Conservation (phyloP, 345 rosid species). For the Murraya paniculata region DNA sequence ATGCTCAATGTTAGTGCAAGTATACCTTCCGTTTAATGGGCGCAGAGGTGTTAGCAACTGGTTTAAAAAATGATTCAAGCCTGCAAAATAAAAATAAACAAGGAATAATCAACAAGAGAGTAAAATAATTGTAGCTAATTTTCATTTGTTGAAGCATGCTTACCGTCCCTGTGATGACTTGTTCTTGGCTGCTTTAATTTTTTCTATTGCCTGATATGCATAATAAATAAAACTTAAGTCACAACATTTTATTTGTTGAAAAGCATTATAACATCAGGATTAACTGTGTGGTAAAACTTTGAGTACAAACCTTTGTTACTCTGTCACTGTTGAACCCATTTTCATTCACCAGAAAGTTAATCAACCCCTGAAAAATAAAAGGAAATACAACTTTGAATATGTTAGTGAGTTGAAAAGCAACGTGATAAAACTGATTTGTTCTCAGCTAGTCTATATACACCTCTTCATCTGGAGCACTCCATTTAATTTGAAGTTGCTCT, state of each 20-base stretch:
- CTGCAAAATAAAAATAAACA: conserved; percentile 30
- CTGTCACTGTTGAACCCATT: conserved; percentile 89
- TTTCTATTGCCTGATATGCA: conserved; percentile 66
- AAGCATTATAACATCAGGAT: conserved; percentile 2
- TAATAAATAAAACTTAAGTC: conserved; percentile 1
- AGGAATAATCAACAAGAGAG: conserved; percentile 10
- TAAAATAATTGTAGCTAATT: conserved; percentile 1
- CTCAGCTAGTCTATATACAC: conserved; percentile 28
- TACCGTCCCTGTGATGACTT: conserved; percentile 96
- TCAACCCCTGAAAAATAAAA: conserved; percentile 45
- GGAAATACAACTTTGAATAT: not conserved
- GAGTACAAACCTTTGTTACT: conserved; percentile 64
- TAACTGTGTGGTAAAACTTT: not conserved
- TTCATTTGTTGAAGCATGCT: conserved; percentile 19
- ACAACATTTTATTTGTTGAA: not conserved
- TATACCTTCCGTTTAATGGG: conserved; percentile 76
- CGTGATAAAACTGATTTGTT: not conserved
- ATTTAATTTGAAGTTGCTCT: conserved; percentile 73
- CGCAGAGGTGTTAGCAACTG: conserved; percentile 48
- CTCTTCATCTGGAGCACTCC: conserved; percentile 90
- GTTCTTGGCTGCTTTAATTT: conserved; percentile 87
- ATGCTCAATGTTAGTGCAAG: conserved; percentile 15
- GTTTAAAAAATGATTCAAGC: conserved; percentile 79
- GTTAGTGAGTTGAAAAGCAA: not conserved
- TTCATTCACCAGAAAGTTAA: conserved; percentile 74